Evolutionary conservation across 768 basidiomycete genomes (phyloP).

Genomic region (Suillus subaureus): DNA sequence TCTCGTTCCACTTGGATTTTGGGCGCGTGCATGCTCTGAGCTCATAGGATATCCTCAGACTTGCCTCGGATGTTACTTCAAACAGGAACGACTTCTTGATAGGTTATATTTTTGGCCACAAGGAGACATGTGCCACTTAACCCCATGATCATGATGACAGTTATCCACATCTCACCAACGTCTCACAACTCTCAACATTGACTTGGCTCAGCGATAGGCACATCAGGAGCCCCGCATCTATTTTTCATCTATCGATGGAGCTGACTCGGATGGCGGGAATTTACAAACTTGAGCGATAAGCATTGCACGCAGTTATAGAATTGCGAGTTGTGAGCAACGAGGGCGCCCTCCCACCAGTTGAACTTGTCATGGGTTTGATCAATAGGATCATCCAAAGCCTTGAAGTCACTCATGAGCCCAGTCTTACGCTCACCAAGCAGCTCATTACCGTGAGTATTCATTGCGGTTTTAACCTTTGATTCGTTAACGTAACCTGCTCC

Average conservation of each 20-base stretch:
- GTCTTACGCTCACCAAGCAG: slow-evolving; percentile 53
- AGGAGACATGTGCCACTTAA: not conserved
- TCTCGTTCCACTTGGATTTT: not conserved
- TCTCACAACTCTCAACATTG: not conserved
- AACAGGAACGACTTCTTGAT: not conserved
- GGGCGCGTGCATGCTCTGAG: not conserved
- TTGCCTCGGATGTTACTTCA: not conserved
- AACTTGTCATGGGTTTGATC: slow-evolving; percentile 24
- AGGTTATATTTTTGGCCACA: not conserved
- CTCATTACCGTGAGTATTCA: slow-evolving; percentile 54
- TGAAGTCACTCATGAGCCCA: slow-evolving; percentile 57
- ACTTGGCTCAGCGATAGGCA: not conserved
- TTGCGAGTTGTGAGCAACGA: not conserved
- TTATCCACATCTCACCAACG: not conserved
- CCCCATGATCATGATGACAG: not conserved
- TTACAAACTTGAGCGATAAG: slow-evolving; percentile 1
- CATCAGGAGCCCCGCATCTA: not conserved
- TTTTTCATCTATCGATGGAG: not conserved
- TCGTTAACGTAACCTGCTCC: slow-evolving; percentile 10
- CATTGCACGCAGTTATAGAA: not conserved
- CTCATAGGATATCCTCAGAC: not conserved
- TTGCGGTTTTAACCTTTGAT: slow-evolving; percentile 4
- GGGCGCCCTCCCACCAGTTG: not conserved
- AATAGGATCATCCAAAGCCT: slow-evolving; percentile 33
- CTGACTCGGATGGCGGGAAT: not conserved